Evolutionary conservation across 2,329 filamentous ascomycete genomes (phyloP), one percentile per base, ranked within the genome.

Genomic region (Penicillium concentricum): DNA sequence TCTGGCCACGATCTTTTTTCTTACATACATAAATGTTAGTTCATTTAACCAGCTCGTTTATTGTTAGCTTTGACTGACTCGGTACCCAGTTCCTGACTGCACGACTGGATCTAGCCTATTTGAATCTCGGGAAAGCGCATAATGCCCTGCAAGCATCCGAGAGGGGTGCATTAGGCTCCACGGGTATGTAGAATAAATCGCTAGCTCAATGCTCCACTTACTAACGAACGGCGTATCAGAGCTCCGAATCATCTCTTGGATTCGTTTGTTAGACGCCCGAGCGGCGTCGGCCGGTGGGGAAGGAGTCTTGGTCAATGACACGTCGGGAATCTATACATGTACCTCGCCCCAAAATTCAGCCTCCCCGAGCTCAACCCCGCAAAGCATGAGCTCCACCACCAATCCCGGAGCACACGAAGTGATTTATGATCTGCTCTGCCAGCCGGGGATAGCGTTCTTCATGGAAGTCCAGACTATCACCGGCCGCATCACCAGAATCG

Each of bases 391-490:
- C 9, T 3, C 45, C 1, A 12, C 32, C 32, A 4, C 15, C 1
- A 47, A 22, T 18, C 20, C 30, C 9, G 32, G 32, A 37, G 32
- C 45, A 2, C 32, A 35, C 15, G 45, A 47, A 16, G 45, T 47
- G 5, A 47, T 47, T 8, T 47, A 47, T 8, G 32, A 47, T 37
- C 6, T 47, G 34, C 32, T 47, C 8, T 47, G 45, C 32, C 32
- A 47, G 32, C 45, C 20, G 2, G 45, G 45, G 9, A 47, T 41
- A 42, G 41, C 8, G 39, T 85, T 85, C 66, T 85, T 82, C 60
- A 82, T 84, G 53, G 82, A 83, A 58, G 80, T 84, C 0, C 82
- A 83, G 64, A 81, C 78, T 34, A 83, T 84, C 64, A 83, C 83
- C 72, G 82, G 82, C 2, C 76, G 81, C 5, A 83, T 84, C 46